A percentile compares a stretch with the other conserved stretches of the same genome.
phyloP scores from a whole-genome alignment of 176 grass and related monocot genomes.

The Themeda triandra region DNA sequence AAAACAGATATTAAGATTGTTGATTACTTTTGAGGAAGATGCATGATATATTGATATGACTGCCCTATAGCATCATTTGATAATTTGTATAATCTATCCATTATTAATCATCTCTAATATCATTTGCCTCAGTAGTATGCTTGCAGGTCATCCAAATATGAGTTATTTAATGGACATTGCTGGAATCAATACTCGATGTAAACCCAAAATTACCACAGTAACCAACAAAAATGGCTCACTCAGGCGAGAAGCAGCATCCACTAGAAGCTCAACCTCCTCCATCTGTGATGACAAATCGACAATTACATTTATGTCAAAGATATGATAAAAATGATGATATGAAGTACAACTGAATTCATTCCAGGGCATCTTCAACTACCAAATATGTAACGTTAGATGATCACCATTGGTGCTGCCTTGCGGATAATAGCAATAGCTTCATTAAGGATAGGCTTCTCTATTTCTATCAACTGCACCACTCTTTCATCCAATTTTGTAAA shows the following conservation, averaged over 20 bases:
- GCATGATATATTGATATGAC: background rate
- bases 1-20: background rate
- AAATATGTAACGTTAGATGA: conserved; percentile 99
- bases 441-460: conserved; percentile 61
- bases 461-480: conserved; percentile 66
- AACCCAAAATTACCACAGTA: conserved; percentile 91
- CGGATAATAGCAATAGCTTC: conserved; percentile 73
- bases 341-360: conserved; percentile 50
- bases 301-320: conserved; percentile 51
- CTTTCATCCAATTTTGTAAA: conserved; percentile 79
- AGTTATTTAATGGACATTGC: conserved; percentile 6
- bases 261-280: conserved; percentile 92
- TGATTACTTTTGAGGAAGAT: conserved; percentile 10
- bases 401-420: conserved; percentile 98
- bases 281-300: conserved; percentile 68
- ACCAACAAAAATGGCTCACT: conserved; percentile 99
- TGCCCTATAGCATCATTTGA: background rate
- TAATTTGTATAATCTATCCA: conserved; percentile 31
- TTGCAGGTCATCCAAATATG: conserved; percentile 5
- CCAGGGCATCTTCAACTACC: conserved; percentile 86
- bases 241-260: conserved; percentile 87
- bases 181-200: conserved; percentile 34
- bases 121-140: background rate
- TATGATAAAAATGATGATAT: conserved; percentile 33
- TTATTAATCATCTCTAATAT: background rate